Evolutionary conservation across 768 basidiomycete species (phyloP).

Genomic region (Agaricus sinodeliciosus): DNA sequence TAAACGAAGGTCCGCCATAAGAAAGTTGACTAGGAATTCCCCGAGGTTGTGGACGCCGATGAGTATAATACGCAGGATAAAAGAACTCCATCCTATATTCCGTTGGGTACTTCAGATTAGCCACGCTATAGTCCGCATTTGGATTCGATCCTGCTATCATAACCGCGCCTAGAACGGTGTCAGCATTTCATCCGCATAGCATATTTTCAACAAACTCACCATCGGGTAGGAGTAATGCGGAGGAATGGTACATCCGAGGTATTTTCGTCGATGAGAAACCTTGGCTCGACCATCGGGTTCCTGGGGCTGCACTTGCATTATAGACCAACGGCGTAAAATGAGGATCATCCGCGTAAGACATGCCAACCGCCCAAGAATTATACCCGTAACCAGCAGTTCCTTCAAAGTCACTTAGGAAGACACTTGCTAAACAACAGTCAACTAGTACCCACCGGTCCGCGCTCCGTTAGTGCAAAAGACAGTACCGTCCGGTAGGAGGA

Average conservation of each 20-base stretch:
- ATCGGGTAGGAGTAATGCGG: slow-evolving; percentile 59
- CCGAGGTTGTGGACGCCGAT: slow-evolving; percentile 46
- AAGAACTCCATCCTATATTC: slow-evolving; percentile 27
- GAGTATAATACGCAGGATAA: slow-evolving; percentile 42
- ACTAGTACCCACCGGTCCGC: slow-evolving; percentile 37
- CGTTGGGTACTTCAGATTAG: slow-evolving; percentile 51
- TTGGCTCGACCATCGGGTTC: slow-evolving; percentile 56
- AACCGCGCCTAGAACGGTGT: slow-evolving; percentile 42
- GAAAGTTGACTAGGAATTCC: slow-evolving; percentile 48
- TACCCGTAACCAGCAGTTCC: slow-evolving; percentile 66
- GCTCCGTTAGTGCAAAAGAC: slow-evolving; percentile 67
- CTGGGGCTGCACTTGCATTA: slow-evolving; percentile 55
- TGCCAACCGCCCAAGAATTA: slow-evolving; percentile 42
- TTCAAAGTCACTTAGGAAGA: slow-evolving; percentile 10
- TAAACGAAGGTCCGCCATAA: slow-evolving; percentile 77
- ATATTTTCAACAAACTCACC: background rate
- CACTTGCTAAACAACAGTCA: background rate
- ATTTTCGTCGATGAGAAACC: slow-evolving; percentile 49
- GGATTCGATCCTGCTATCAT: slow-evolving; percentile 80
- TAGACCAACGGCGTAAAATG: slow-evolving; percentile 64
- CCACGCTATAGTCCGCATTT: slow-evolving; percentile 53
- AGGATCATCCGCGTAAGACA: slow-evolving; percentile 65
- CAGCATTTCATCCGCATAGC: slow-evolving; percentile 20
- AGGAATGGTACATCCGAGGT: slow-evolving; percentile 76
- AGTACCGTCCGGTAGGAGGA: slow-evolving; percentile 63